Evolutionary conservation across 2,329 filamentous ascomycete species (phyloP).

Genomic region (Penicillium frequentans): DNA sequence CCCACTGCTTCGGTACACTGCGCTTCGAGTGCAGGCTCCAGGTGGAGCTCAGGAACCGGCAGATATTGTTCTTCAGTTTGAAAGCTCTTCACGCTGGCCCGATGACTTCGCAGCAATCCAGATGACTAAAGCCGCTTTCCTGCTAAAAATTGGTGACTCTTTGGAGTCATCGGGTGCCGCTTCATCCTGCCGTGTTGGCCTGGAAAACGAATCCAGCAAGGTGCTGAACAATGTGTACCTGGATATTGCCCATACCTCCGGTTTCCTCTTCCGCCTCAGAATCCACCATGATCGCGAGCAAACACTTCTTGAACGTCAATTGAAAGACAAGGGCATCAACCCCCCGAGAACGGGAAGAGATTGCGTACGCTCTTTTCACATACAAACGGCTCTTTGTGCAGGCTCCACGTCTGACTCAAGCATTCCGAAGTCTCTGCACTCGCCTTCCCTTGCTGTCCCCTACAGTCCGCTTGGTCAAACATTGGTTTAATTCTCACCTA

Average conservation of each 20-base stretch:
- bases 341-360: constrained; percentile 66
- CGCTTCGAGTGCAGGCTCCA: constrained; percentile 30
- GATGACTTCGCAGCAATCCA: constrained; percentile 90
- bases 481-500: constrained; percentile 85
- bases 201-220: constrained; percentile 71
- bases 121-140: constrained; percentile 87
- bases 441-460: constrained; percentile 76
- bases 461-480: constrained; percentile 80
- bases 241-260: constrained; percentile 72
- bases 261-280: constrained; percentile 76
- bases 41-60: constrained; percentile 53
- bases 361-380: constrained; percentile 66
- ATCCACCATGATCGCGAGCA: constrained; percentile 89
- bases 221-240: constrained; percentile 78
- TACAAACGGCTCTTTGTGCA: constrained; percentile 73
- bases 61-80: constrained; percentile 84
- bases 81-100: constrained; percentile 90
- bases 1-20: constrained; percentile 72
- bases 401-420: constrained; percentile 76
- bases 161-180: constrained; percentile 63
- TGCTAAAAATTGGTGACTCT: constrained; percentile 70
- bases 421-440: constrained; percentile 75
- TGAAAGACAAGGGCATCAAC: constrained; percentile 71
- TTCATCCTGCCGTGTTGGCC: constrained; percentile 69
- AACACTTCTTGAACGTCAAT: constrained; percentile 72